A percentile compares a stretch with the other conserved stretches of the same genome.
Evolutionary conservation across 345 rosid genomes (phyloP).

Genomic region (Excoecaria agallocha): DNA sequence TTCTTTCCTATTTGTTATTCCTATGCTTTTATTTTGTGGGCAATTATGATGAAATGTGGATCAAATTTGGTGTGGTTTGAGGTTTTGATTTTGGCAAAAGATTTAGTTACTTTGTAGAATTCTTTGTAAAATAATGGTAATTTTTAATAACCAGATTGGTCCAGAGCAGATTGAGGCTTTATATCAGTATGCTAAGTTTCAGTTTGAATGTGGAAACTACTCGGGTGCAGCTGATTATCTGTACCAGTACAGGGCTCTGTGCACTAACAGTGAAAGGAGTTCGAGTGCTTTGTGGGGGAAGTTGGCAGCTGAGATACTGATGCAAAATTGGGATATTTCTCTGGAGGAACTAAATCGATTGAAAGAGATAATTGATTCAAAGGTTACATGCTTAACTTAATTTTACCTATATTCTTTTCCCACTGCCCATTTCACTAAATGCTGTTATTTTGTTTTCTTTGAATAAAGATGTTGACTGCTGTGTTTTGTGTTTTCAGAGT

Average conservation of each 20-base stretch:
- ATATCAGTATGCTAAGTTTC: constrained; percentile 96
- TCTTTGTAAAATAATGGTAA: background rate
- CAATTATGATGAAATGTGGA: background rate
- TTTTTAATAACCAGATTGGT: constrained; percentile 62
- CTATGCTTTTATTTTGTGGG: background rate
- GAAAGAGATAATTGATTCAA: constrained; percentile 91
- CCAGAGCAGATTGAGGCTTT: constrained; percentile 94
- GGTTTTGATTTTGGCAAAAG: background rate
- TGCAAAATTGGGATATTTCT: constrained; percentile 97
- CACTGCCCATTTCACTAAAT: background rate
- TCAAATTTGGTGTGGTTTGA: background rate
- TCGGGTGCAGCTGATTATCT: constrained; percentile 98
- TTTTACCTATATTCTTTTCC: background rate
- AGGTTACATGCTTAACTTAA: constrained; percentile 44
- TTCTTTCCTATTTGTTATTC: background rate
- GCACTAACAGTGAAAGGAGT: constrained; percentile 83
- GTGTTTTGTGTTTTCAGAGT: constrained; percentile 44
- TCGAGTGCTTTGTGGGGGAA: constrained; percentile 96
- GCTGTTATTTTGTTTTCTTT: background rate
- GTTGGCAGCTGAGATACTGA: constrained; percentile 89
- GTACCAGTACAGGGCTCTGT: constrained; percentile 81
- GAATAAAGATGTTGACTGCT: background rate
- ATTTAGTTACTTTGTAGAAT: background rate
- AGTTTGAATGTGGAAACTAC: constrained; percentile 98
- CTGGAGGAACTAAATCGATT: constrained; percentile 88